Evolutionary conservation across 495 filamentous ascomycete genomes (phyloP), one percentile per base, ranked within the genome.

Genomic region (Neurospora africana): DNA sequence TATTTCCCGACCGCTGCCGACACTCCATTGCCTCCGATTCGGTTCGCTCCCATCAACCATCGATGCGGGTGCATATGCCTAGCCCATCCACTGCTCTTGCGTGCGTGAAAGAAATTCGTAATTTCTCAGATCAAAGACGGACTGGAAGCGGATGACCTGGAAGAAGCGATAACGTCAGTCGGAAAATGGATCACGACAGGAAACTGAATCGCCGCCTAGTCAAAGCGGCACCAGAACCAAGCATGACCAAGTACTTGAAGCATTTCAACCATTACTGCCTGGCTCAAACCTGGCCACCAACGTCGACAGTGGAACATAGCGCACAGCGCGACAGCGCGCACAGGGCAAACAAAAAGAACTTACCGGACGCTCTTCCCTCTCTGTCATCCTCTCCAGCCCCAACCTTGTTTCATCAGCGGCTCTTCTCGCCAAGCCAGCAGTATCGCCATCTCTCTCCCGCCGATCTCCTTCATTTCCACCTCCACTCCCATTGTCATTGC

Each of bases 381-480:
- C 44, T 23, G 44, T 5, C 21, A 23, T 21, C 44, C 6, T 35
- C 4, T 37, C 43, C 36, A 30, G 40, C 19, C 11, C 72, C 13
- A 65, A n/a, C 39, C 44, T 71, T 35, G 15, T 41, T 11, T 67
- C 73, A 38, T 74, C 72, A 21, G 44, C 30, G 15, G 41, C 61
- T 15, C 41, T 30, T 15, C 23, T 69, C 39, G 58, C 15, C 35
- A 53, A 21, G 58, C 21, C 44, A 53, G 4, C 44, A 53, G 44
- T 15, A 53, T 23, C 44, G 44, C 44, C 44, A 23, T 27, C 21
- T 13, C 13, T 23, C 5, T 47, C n/a, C 15, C 40, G 40, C 40
- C 17, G 6, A 36, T 9, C 4, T 6, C 36, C 36, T 8, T 17
- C 15, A 6, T 72, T 36, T 73, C 71, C 21, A 44, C n/a, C 6